Evolutionary conservation across 306 rosid genomes (phyloP).

Genomic region (Crataegus laevigata): DNA sequence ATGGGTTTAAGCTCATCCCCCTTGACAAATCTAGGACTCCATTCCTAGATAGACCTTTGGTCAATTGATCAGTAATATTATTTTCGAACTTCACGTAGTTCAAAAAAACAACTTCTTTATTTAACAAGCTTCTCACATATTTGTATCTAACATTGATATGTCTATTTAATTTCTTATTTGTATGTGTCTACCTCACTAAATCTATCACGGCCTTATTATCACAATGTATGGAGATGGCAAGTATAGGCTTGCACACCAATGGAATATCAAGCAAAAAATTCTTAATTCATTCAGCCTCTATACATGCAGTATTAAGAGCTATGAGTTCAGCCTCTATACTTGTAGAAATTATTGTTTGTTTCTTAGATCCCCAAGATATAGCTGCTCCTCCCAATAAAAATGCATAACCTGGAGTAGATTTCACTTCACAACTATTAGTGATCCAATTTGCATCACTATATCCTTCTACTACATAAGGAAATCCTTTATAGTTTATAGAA

Average conservation of each 20-base stretch:
- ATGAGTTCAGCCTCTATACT: neutral
- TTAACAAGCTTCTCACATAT: neutral
- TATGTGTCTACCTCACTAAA: neutral
- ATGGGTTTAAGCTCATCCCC: neutral
- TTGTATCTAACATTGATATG: neutral
- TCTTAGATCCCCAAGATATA: neutral
- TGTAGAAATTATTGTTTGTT: neutral
- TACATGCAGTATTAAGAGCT: neutral
- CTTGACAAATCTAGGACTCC: neutral
- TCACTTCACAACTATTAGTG: neutral
- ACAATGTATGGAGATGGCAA: neutral
- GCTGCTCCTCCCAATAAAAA: neutral
- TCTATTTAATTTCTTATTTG: neutral
- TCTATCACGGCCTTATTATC: neutral
- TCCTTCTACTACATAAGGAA: neutral
- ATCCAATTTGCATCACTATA: neutral
- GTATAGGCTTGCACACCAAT: neutral
- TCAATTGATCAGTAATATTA: neutral
- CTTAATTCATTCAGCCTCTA: neutral
- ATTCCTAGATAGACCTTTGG: neutral
- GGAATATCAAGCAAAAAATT: neutral
- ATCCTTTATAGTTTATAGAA: neutral
- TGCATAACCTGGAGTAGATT: neutral
- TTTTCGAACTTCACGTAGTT: neutral
- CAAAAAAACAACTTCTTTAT: neutral